These are phyloP conservation scores for Euphorbia schlechtendalii DNA, from an alignment of 441 rosid genomes.

Conservation along the genomic window DNA sequence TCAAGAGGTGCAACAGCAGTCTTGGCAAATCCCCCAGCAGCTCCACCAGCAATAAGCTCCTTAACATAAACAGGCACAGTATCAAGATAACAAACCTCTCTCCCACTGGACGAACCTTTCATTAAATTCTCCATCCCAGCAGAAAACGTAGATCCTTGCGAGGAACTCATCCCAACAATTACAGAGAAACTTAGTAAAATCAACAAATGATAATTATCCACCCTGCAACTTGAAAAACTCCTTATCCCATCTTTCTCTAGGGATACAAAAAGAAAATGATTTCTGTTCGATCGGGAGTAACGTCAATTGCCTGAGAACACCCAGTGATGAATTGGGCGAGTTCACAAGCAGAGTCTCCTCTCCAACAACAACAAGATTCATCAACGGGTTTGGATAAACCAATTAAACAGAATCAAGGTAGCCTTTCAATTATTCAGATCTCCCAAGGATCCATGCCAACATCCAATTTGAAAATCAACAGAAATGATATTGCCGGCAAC, in stretches of 20 bases:
- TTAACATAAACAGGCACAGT: conserved; percentile 69
- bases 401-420: conserved; percentile 23
- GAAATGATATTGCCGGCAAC: conserved; percentile 8
- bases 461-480: neutral
- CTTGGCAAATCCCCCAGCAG: conserved; percentile 93
- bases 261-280: conserved; percentile 36
- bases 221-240: conserved; percentile 47
- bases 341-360: conserved; percentile 60
- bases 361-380: conserved; percentile 49
- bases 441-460: conserved; percentile 23
- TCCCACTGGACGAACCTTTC: conserved; percentile 39
- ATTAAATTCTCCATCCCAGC: conserved; percentile 55
- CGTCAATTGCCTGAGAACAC: conserved; percentile 56
- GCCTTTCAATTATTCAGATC: conserved; percentile 22
- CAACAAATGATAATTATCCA: conserved; percentile 31
- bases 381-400: conserved; percentile 37
- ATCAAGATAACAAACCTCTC: conserved; percentile 40
- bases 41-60: conserved; percentile 94
- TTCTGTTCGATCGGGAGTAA: conserved; percentile 30
- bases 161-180: conserved; percentile 44
- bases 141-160: conserved; percentile 64
- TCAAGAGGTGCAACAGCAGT: conserved; percentile 94
- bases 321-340: conserved; percentile 38
- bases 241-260: conserved; percentile 89
- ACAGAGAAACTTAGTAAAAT: conserved; percentile 5